Conservation (phyloP, 306 rosid genomes). For the Trifolium pratense region DNA sequence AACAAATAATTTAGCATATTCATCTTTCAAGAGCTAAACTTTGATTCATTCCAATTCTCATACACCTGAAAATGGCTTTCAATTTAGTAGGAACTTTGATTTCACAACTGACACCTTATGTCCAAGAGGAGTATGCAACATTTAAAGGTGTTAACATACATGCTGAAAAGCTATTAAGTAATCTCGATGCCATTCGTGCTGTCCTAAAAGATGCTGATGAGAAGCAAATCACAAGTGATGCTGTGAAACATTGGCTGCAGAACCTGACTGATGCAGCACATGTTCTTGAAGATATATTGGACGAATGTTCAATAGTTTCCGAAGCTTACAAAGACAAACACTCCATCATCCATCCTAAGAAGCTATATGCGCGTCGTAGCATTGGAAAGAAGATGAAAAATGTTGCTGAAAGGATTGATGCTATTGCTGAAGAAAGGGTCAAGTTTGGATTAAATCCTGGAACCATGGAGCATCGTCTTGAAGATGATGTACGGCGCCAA, state of each 20-base stretch:
- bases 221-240: neutral
- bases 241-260: neutral
- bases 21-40: too few species aligned
- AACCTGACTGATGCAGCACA: neutral
- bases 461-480: too few species aligned
- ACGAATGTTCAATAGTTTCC: neutral
- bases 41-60: too few species aligned
- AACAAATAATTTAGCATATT: too few species aligned
- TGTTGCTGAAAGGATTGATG: neutral
- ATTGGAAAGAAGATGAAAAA: slow-evolving; percentile 34
- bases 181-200: neutral
- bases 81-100: too few species aligned
- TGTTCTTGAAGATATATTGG: neutral
- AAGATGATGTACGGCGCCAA: too few species aligned
- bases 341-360: too few species aligned
- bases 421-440: too few species aligned
- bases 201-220: too few species aligned
- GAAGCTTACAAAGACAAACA: too few species aligned
- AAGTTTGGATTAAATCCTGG: neutral
- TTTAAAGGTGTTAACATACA: neutral
- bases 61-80: too few species aligned
- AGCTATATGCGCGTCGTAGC: neutral
- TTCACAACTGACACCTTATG: neutral
- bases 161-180: neutral
- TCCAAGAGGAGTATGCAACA: neutral